Percentiles rank a stretch among this genome's conserved stretches.
These are phyloP conservation scores for Scalesia atractyloides DNA, from an alignment of 129 eudicot genomes.

Conservation along the genomic window DNA sequence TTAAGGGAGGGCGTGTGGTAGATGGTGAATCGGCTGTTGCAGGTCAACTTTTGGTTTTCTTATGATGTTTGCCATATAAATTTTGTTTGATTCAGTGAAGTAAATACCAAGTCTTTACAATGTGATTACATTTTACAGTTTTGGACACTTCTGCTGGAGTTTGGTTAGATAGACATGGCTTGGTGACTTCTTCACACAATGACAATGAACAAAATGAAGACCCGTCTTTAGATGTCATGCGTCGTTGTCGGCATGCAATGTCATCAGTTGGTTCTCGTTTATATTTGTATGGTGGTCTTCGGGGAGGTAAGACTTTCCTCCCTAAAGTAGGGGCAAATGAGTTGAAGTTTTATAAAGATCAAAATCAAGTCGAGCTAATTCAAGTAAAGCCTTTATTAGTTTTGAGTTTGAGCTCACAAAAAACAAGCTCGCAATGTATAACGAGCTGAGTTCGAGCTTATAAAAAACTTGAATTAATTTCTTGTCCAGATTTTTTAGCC, in stretches of 20 bases:
- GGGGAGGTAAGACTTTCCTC: slow-evolving; percentile 65
- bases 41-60: slow-evolving; percentile 43
- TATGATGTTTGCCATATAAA: slow-evolving; percentile 4
- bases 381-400: background rate
- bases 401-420: background rate
- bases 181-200: slow-evolving; percentile 71
- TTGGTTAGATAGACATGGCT: slow-evolving; percentile 91
- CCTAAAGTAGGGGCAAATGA: background rate
- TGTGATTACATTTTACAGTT: slow-evolving; percentile 44
- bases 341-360: background rate
- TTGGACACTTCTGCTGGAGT: slow-evolving; percentile 98
- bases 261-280: slow-evolving; percentile 86
- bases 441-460: background rate
- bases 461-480: background rate
- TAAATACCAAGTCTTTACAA: slow-evolving; percentile 12
- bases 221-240: slow-evolving; percentile 75
- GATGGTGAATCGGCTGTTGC: slow-evolving; percentile 91
- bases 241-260: slow-evolving; percentile 91
- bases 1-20: slow-evolving; percentile 91
- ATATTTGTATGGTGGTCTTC: slow-evolving; percentile 89
- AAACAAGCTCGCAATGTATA: background rate
- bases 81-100: slow-evolving; percentile 1
- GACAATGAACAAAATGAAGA: slow-evolving; percentile 63
- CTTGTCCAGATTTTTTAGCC: background rate
- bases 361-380: background rate